Evolutionary conservation across 1,284 basidiomycete species (phyloP), one percentile per base, ranked within the genome.

Genomic region (Exobasidium rhododendri): DNA sequence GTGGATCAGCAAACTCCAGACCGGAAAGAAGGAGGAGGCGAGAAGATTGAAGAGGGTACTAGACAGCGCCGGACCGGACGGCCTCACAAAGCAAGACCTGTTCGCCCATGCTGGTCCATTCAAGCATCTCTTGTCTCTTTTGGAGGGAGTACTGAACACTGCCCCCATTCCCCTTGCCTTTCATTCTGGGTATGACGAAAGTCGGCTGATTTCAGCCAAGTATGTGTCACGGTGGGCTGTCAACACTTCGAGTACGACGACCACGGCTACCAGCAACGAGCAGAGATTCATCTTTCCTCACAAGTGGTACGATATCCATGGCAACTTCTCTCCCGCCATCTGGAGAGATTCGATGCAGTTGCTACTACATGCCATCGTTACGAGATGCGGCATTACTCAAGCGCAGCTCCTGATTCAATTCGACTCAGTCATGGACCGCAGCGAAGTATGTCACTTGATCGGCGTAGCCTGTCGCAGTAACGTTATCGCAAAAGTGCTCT

Each of bases 391-490:
- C 4, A 24, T 50, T 24, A 6, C 47, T 6, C 4, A 24, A 13
- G 4, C 47, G 4, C 47, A 50, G 28, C 14, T 50, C 28, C 4
- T 50, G n/a, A 4, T 2, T 20, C 47, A 50, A 50, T 50, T 50
- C 4, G 4, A 26, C 14, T 14, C 13, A 24, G 4, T 24, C 47
- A 3, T 24, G 47, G 47, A 50, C 28, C 20, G 47, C 7, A 40
- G 35, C 17, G 35, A 50, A 24, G 14, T 50, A 24, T 50, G 47
- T 28, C 26, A 3, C 26, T 50, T 50, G 47, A 50, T 50, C 26
- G 13, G 24, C 14, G n/a, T 20, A 13, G 14, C 47, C 13, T 28
- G 26, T 50, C 47, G 28, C 22, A 26, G 13, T 24, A 28, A 28
- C 22, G 4, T 50, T 20, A 50, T 50, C 24, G 47, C 22, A 50